Base-by-base conservation (phyloP, 2,329 filamentous ascomycete species). In the Septoria linicola region DNA sequence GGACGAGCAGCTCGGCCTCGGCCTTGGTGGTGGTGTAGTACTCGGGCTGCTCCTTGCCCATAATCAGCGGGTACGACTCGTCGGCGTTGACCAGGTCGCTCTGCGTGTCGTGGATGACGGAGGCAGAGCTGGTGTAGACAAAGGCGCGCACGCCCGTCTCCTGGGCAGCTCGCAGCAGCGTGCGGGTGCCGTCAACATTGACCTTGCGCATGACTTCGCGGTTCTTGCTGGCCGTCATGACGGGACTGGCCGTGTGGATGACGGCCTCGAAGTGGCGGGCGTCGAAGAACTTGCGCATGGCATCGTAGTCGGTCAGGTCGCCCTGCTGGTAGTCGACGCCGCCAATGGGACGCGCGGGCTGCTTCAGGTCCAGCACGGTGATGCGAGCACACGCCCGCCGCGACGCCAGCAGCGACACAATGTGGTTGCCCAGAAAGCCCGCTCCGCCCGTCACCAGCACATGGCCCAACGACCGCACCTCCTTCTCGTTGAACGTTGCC, bases 11-110 rank as follows among this genome's bases (percentile, higher is more conserved):
- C 58, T 79, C 76, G 14, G 75, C 76, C 39, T 71, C 71, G 11
- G 72, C 75, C 64, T 79, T 79, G 37, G 76, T 77, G 6, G 71
- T 73, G 11, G 72, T 73, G 64, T 78, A 79, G 65, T 77, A 76
- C 56, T 77, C 74, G 8, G 73, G 73, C 63, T 78, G 76, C 20
- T 67, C 64, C 17, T 70, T 66, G 40, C 73, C 74, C 51, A 72
- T 72, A 23, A 76, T 67, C 51, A 73, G 58, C 16, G 73, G 72
- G 63, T 72, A 78, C 41, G 69, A 64, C 63, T 78, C 75, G 55
- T 78, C 72, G 17, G 73, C 77, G 54, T 78, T 75, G 57, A 76
- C 63, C 34, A 80, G 67, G 59, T 76, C 70, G 37, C 62, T 68
- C 35, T 66, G 58, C 8, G 67, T 71, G 57, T 76, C 73, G 44